Evolutionary conservation across 306 rosid genomes (phyloP), one percentile per base, ranked within the genome.

Genomic region (Sechiopsis laciniata): DNA sequence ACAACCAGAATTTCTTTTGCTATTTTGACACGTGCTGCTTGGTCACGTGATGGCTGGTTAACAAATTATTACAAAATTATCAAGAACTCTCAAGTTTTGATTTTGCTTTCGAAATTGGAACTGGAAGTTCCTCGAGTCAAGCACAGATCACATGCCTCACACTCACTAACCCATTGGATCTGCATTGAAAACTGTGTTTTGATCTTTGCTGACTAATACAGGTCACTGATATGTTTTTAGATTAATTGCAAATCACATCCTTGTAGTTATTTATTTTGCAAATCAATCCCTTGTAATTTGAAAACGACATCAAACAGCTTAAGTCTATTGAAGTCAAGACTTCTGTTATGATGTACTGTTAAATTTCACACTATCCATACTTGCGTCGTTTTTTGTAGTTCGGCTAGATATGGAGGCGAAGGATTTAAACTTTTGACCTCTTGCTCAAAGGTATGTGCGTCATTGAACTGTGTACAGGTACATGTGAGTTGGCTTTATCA

Each of bases 31-130:
- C 87, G 92, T 91, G 90, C 75, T 91, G 90, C 75, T 65, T 83
- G 52, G 78, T 80, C 94, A 89, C 94, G 85, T 87, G 91, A 71
- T 56, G 20, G n/a, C 78, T 54, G 75, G 63, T 72, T 29, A 72
- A 72, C 32, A 54, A 29, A 52, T 54, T 26, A 32, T 26, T 37
- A 52, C 66, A 55, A 17, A 17, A 45, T 60, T 53, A 55, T 46
- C 35, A 77, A 77, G 78, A 77, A 71, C 76, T 72, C 42, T 55
- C 15, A 45, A 71, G 56, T 75, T 67, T 75, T 76, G 80, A 79
- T 85, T 80, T 80, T 71, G 88, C 90, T 80, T 89, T 89, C 91
- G 94, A 82, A 92, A 78, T 86, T 84, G 90, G 73, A 92, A 78
- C 85, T 84, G 90, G 73, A 84, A 76, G 87, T 20, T 77, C 45